These are phyloP conservation scores for Telfairia occidentalis DNA, from an alignment of 331 rosid species.

Conservation along the genomic window DNA sequence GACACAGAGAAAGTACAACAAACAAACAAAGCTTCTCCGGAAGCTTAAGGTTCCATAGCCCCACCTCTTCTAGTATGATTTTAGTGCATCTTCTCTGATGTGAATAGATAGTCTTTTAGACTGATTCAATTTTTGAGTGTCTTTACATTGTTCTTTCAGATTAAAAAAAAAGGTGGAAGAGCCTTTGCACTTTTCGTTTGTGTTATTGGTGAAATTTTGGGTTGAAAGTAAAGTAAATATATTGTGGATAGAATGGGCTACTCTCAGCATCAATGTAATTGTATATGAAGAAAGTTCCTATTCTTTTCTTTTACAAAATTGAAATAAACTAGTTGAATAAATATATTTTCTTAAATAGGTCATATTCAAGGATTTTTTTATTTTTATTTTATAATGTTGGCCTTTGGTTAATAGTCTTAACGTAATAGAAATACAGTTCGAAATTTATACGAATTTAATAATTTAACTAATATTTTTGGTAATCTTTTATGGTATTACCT, in stretches of 20 bases:
- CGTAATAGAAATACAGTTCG: too few species aligned
- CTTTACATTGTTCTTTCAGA: background rate
- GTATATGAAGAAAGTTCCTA: background rate
- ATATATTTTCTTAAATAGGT: too few species aligned
- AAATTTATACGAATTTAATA: too few species aligned
- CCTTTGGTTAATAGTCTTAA: too few species aligned
- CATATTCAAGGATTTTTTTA: too few species aligned
- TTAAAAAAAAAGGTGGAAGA: background rate
- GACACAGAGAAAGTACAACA: background rate
- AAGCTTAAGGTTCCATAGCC: background rate
- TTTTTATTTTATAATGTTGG: too few species aligned
- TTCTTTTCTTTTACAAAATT: background rate
- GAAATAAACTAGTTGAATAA: too few species aligned
- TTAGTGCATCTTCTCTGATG: background rate
- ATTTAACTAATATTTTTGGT: too few species aligned
- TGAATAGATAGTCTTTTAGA: background rate
- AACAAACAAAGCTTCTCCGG: background rate
- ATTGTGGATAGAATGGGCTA: background rate
- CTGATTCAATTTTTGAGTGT: background rate
- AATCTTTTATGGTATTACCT: too few species aligned
- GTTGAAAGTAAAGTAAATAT: background rate
- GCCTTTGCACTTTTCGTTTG: background rate
- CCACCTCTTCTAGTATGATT: background rate
- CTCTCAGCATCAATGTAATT: background rate
- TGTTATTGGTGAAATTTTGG: background rate